Evolutionary conservation across 257 asterid genomes (phyloP), one percentile per base, ranked within the genome.

Genomic region (Craterostigma plantagineum): DNA sequence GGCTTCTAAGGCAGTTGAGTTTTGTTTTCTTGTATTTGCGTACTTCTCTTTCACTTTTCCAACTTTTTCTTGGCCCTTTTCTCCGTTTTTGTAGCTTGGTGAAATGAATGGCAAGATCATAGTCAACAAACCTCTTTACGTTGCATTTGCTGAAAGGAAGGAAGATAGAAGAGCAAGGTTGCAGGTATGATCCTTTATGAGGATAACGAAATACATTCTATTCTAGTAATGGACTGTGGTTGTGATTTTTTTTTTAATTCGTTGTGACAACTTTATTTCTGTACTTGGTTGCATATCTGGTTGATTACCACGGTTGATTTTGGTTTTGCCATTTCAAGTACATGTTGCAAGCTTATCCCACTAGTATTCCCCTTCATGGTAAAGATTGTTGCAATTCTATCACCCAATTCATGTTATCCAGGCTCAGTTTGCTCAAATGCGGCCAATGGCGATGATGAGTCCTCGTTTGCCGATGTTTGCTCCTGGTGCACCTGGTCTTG

Each of bases 401-500:
- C 42, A 35, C 9, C 15, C 18, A 15, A 39, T 47, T 45, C 58
- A 15, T 41, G 14, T 39, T 40, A 42, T 54, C 18, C 64, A 85
- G 96, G 93, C 86, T 57, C 93, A 85, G 46, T 85, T 85, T 72
- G 63, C 96, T 55, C 96, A 85, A 59, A 58, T 75, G 68, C 76
- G 93, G 43, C 92, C 96, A 23, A 63, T 85, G 58, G 38, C 91
- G 9, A 69, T 85, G 73, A 64, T 70, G 18, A 75, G 90, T 48
- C 46, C 46, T 42, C 46, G 46, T 15, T 14, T 42, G 72, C 80
- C 85, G 3, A 61, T 84, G 67, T 77, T 65, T 61, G 49, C 84
- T 13, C 82, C 79, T 36, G 92, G 93, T 12, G 93, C 80, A 64
- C 92, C 90, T 40, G 93, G 93, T 60, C 39, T 80, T 9, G 96